Conservation (phyloP, 139 green algal genomes). For the Mesotaenium endlicherianum region DNA sequence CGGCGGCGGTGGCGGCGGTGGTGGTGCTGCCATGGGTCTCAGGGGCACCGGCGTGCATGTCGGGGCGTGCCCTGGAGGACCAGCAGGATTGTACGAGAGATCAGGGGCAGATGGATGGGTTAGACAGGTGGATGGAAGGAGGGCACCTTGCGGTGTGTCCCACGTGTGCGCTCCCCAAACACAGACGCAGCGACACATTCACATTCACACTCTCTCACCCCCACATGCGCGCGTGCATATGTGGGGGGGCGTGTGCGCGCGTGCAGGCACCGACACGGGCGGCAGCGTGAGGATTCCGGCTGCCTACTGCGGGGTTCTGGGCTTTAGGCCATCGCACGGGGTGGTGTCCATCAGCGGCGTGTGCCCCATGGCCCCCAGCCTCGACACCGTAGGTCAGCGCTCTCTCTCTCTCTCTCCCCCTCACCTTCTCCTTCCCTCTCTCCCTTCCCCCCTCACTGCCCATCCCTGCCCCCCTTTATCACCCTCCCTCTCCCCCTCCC, state of each 20-base stretch:
- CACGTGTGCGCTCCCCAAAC: not conserved
- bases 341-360: constrained; percentile 53
- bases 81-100: no score
- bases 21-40: no score
- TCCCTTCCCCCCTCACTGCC: no score
- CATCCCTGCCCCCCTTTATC: no score
- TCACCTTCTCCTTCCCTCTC: not conserved
- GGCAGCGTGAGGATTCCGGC: constrained; percentile 86
- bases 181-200: not conserved
- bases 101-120: not conserved
- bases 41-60: no score
- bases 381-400: constrained; percentile 45
- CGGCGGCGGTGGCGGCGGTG: no score
- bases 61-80: no score
- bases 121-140: not conserved
- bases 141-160: not conserved
- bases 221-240: not conserved
- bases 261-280: constrained; percentile 82
- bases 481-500: no score
- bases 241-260: not conserved
- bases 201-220: not conserved
- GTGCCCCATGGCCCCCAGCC: constrained; percentile 22
- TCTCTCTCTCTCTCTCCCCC: constrained; percentile 12
- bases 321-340: constrained; percentile 82
- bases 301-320: constrained; percentile 80